These are phyloP conservation scores for Blastomyces parvus DNA, from an alignment of 2,329 filamentous ascomycete genomes.

Conservation along the genomic window DNA sequence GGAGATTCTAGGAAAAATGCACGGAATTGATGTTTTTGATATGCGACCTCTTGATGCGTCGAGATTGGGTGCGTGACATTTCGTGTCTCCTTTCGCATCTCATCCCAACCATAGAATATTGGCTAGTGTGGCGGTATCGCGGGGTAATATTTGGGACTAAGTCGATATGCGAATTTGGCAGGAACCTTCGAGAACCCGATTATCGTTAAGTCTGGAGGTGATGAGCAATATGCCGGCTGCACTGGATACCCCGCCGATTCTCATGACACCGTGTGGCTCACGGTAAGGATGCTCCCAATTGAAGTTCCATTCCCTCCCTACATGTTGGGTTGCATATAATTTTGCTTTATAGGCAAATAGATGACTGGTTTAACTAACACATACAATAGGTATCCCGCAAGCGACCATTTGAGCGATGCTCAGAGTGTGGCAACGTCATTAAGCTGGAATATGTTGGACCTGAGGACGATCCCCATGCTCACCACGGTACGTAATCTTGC, in stretches of 20 bases:
- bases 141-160: conserved; percentile 1
- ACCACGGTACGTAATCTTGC: conserved; percentile 38
- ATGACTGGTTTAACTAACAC: not conserved
- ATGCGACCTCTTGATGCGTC: conserved; percentile 93
- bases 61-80: conserved; percentile 57
- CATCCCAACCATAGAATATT: not conserved
- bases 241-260: conserved; percentile 90
- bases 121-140: not conserved
- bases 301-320: not conserved
- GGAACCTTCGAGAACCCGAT: conserved; percentile 87
- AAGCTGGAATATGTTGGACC: conserved; percentile 97
- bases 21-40: conserved; percentile 95
- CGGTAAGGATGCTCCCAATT: conserved; percentile 48
- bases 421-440: conserved; percentile 91
- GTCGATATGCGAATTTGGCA: conserved; percentile 28
- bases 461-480: conserved; percentile 52
- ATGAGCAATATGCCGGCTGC: conserved; percentile 95
- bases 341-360: not conserved
- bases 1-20: conserved; percentile 98
- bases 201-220: conserved; percentile 77
- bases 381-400: conserved; percentile 61
- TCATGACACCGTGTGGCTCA: conserved; percentile 83
- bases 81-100: conserved; percentile 5
- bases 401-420: conserved; percentile 88
- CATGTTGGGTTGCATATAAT: not conserved